These are phyloP conservation scores for Narthecium ossifragum DNA, from an alignment of 106 monocot genomes.

Conservation along the genomic window DNA sequence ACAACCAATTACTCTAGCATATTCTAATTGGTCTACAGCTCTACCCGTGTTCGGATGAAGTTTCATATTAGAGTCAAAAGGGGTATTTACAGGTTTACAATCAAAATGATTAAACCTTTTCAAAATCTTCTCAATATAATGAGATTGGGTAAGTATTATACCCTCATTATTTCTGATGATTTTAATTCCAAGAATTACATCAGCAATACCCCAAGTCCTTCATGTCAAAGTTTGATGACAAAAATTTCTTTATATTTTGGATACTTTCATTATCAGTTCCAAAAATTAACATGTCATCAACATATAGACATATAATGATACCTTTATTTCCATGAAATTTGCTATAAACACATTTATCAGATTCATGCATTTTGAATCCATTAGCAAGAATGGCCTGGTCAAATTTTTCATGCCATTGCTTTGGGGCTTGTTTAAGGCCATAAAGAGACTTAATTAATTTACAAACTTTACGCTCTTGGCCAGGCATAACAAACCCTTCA, in stretches of 20 bases:
- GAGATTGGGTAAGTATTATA: too few species aligned
- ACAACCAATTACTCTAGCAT: too few species aligned
- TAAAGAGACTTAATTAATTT: too few species aligned
- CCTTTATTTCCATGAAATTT: neutral
- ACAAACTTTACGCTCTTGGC: neutral
- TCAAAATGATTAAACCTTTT: too few species aligned
- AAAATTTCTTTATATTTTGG: neutral
- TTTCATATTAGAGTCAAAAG: too few species aligned
- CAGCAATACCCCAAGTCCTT: neutral
- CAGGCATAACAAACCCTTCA: neutral
- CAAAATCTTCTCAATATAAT: too few species aligned
- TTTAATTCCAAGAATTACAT: neutral
- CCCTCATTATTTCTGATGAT: too few species aligned
- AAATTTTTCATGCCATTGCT: slow-evolving; percentile 1
- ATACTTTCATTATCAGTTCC: too few species aligned
- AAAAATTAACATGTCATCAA: neutral
- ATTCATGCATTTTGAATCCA: neutral
- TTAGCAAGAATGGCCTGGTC: neutral
- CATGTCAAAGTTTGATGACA: neutral
- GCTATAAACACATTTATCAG: neutral
- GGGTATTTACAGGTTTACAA: too few species aligned
- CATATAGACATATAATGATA: neutral
- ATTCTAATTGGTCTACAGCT: too few species aligned
- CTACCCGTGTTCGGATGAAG: too few species aligned
- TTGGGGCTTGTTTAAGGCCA: neutral